phyloP scores from a whole-genome alignment of 225 moss, liverwort and hornwort species.

The Takakia lepidozioides region DNA sequence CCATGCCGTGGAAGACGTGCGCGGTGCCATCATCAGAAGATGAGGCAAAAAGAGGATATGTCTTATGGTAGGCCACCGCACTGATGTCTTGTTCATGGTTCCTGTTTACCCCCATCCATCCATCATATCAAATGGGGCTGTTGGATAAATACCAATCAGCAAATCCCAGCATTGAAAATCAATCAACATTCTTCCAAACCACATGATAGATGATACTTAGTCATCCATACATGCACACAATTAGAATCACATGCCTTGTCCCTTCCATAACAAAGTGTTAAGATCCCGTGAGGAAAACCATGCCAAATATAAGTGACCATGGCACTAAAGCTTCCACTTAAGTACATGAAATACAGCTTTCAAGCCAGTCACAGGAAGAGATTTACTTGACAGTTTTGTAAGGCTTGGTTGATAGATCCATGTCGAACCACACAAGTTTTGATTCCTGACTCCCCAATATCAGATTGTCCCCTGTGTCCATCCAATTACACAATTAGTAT shows the following conservation, averaged over 20 bases:
- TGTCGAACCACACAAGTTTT: conserved; percentile 97
- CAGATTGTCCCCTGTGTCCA: conserved; percentile 78
- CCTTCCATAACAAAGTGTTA: too few relatives aligned
- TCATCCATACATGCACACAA: too few relatives aligned
- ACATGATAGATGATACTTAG: too few relatives aligned
- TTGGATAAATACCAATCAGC: too few relatives aligned
- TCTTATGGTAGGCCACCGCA: conserved; percentile 71
- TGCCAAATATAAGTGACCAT: too few relatives aligned
- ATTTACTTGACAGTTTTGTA: conserved; percentile 85
- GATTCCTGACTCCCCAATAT: conserved; percentile 92
- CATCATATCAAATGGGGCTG: not conserved
- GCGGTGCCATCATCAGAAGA: conserved; percentile 93
- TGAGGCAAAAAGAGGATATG: conserved; percentile 89
- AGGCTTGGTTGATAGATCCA: conserved; percentile 96
- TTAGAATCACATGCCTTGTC: too few relatives aligned
- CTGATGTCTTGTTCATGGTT: conserved; percentile 83
- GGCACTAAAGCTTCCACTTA: too few relatives aligned
- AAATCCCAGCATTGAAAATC: too few relatives aligned
- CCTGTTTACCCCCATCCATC: conserved; percentile 47
- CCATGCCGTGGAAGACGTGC: conserved; percentile 96
- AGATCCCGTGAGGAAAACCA: too few relatives aligned
- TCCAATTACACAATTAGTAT: not conserved
- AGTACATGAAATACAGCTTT: too few relatives aligned
- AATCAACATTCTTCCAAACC: too few relatives aligned
- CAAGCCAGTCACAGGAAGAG: too few relatives aligned